phyloP scores from a whole-genome alignment of 2,329 filamentous ascomycete genomes.

The Penicillium rolfsii region DNA sequence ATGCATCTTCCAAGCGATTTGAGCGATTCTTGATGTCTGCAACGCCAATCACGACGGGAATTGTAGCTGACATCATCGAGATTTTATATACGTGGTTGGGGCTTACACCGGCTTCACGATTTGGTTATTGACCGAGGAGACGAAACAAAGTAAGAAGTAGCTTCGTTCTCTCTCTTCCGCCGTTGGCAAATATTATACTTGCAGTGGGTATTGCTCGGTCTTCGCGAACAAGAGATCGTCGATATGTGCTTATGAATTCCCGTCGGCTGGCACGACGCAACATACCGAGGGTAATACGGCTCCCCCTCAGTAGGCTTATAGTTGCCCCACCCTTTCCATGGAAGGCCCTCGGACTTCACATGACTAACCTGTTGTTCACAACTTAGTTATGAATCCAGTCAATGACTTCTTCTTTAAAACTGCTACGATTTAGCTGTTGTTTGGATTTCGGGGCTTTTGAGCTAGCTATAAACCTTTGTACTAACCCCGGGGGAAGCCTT shows the following conservation, averaged over 20 bases:
- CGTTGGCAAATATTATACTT: not conserved
- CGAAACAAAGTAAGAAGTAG: not conserved
- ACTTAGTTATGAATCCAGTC: not conserved
- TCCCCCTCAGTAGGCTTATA: not conserved
- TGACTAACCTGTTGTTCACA: not conserved
- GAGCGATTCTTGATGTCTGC: conserved; percentile 65
- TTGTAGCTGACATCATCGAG: not conserved
- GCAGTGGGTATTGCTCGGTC: not conserved
- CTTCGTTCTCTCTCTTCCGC: too few species aligned
- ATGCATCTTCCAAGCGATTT: conserved; percentile 54
- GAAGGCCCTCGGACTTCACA: not conserved
- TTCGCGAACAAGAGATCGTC: not conserved
- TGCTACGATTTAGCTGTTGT: not conserved
- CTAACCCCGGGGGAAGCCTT: not conserved
- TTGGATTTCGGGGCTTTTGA: not conserved
- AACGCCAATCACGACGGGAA: conserved; percentile 64
- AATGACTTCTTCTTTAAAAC: not conserved
- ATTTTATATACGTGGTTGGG: not conserved
- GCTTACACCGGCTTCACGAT: not conserved
- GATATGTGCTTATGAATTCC: not conserved
- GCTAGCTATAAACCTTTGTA: not conserved
- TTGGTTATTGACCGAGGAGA: not conserved
- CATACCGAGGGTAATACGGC: conserved; percentile 6
- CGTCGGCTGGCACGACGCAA: conserved; percentile 4
- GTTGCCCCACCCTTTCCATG: not conserved